Conservation (phyloP, 2,329 filamentous ascomycete genomes). For the Diplodia scrobiculata region DNA sequence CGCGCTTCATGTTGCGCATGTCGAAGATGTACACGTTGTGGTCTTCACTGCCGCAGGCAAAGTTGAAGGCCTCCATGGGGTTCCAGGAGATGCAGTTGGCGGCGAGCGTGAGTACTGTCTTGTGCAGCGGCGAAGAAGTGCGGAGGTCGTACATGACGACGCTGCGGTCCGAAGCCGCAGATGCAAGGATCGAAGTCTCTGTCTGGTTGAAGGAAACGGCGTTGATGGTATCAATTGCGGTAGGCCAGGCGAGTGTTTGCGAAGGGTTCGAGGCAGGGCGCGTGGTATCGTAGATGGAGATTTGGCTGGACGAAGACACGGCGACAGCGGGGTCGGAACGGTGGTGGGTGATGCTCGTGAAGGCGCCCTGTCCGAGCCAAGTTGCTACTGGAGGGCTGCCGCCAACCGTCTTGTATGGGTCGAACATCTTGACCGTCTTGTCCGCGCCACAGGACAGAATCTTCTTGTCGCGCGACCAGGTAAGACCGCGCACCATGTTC, state of each 20-base stretch:
- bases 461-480: conserved; percentile 84
- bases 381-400: conserved; percentile 75
- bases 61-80: conserved; percentile 94
- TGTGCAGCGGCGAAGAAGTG: conserved; percentile 78
- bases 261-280: conserved; percentile 74
- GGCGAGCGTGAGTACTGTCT: conserved; percentile 77
- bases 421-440: conserved; percentile 84
- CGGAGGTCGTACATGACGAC: conserved; percentile 90
- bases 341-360: conserved; percentile 83
- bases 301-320: conserved; percentile 67
- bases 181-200: conserved; percentile 83
- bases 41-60: conserved; percentile 90
- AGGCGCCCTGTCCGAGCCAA: conserved; percentile 80
- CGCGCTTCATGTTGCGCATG: conserved; percentile 84
- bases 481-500: conserved; percentile 87
- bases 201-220: conserved; percentile 88
- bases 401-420: conserved; percentile 75
- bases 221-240: conserved; percentile 85
- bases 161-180: conserved; percentile 78
- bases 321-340: conserved; percentile 78
- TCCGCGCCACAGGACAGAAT: conserved; percentile 86
- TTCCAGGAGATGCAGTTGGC: conserved; percentile 89
- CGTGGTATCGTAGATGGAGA: conserved; percentile 87
- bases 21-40: conserved; percentile 94
- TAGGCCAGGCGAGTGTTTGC: conserved; percentile 84